Evolutionary conservation across 208 protist genomes (phyloP).

Genomic region (Lotmaria passim): DNA sequence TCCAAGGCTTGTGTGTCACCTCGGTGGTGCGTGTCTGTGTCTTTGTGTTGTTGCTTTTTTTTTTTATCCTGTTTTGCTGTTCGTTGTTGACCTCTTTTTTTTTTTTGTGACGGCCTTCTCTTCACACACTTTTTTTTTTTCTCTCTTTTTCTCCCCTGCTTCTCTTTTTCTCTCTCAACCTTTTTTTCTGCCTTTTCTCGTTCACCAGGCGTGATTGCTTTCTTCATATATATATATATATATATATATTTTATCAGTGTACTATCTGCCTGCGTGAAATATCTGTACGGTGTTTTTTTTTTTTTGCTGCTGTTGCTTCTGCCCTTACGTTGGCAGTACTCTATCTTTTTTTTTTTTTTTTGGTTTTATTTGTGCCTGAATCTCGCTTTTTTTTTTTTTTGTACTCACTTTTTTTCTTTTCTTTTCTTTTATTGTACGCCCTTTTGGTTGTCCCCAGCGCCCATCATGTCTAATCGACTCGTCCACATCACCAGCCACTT

Average conservation of each 20-base stretch:
- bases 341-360: background rate
- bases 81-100: background rate
- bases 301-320: no score
- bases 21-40: no score
- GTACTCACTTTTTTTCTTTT: slow-evolving; percentile 9
- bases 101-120: background rate
- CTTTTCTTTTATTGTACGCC: background rate
- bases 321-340: no score
- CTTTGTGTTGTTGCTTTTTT: no score
- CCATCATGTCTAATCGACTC: slow-evolving; percentile 28
- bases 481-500: slow-evolving; percentile 36
- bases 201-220: no score
- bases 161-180: slow-evolving; percentile 2
- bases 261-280: no score
- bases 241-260: no score
- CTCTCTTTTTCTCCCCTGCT: background rate
- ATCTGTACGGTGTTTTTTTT: no score
- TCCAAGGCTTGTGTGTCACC: no score
- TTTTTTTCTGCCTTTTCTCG: slow-evolving; percentile 8
- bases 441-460: background rate
- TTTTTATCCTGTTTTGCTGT: no score
- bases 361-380: background rate
- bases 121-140: background rate
- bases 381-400: background rate
- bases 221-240: no score